Base-by-base conservation (phyloP, 768 basidiomycete species). In the Tricholoma matsutake region DNA sequence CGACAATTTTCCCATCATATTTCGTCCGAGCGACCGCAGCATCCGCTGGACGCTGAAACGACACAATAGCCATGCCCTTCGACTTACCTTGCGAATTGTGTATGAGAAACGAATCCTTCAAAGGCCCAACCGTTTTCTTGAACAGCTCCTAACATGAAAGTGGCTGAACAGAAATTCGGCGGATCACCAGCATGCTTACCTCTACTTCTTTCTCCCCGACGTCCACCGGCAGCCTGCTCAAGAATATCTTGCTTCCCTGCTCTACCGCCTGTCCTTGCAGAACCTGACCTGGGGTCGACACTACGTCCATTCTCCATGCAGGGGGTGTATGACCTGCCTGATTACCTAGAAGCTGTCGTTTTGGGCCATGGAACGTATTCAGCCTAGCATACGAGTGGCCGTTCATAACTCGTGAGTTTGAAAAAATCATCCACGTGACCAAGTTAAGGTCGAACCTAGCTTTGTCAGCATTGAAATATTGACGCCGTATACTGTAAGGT, bases 11-110 rank as follows among this genome's bases (percentile, higher is more conserved):
- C 49, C 88, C 88, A 64, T 92, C 78, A 66, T 89, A 92, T 73
- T 89, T 91, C 25, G 76, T 69, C 39, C 83, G 81, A 8, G 91
- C 91, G 41, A 83, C 63, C 1, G 70, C 74, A 7, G 91, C 91
- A 72, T 91, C 88, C 1, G 79, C 84, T 7, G 81, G 63, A 32
- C 86, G 81, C 65, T 85, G 81, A 67, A 92, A 92, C 0, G 77
- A 67, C 2, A 92, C 87, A 13, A 92, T 72, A 2, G 91, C 90
- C 89, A 92, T 91, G 18, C 91, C 91, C 67, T 89, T 91, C 49
- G 89, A 88, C 57, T 78, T 80, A 0, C 85, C 90, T 53, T 83
- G 82, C 2, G 83, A 85, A 71, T 92, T 92, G 76, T 89, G 88
- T 16, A 91, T 81, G 66, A 92, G 67, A 63, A 92, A 88, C 28